These are phyloP conservation scores for Phytophthora pseudosyringae DNA, from an alignment of 352 stramenopile species.

Conservation along the genomic window DNA sequence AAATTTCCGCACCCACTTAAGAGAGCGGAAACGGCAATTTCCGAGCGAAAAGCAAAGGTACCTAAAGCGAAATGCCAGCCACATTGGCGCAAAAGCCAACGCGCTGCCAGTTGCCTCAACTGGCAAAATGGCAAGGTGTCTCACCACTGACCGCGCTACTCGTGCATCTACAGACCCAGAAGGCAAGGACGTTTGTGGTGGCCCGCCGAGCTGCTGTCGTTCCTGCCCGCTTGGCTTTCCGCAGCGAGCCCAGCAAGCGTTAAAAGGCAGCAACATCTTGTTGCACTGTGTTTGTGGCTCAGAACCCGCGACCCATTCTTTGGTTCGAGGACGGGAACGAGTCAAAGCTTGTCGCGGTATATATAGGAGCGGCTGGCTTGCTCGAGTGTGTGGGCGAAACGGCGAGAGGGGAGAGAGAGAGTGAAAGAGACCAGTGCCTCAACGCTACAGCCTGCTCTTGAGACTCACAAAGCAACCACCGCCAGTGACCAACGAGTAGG, in stretches of 20 bases:
- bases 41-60: constrained; percentile 12
- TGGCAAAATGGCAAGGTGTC: constrained; percentile 17
- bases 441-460: constrained; percentile 12
- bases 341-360: constrained; percentile 21
- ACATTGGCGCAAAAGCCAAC: constrained; percentile 13
- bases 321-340: constrained; percentile 19
- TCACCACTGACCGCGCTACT: constrained; percentile 25
- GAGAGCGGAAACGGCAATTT: constrained; percentile 7
- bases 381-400: constrained; percentile 27
- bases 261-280: constrained; percentile 21
- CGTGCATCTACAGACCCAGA: constrained; percentile 18
- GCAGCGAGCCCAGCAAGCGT: constrained; percentile 1
- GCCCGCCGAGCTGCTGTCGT: not conserved
- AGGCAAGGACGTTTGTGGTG: constrained; percentile 18
- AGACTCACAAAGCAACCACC: constrained; percentile 21
- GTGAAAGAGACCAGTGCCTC: constrained; percentile 30
- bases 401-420: constrained; percentile 25
- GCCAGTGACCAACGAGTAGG: constrained; percentile 39
- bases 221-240: not conserved
- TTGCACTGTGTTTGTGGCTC: constrained; percentile 20
- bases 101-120: constrained; percentile 15
- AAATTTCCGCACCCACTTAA: constrained; percentile 1
- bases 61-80: not conserved
- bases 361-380: constrained; percentile 33
- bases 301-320: constrained; percentile 15